These are phyloP conservation scores for Colletotrichum brevisporum DNA, from an alignment of 2,329 filamentous ascomycete genomes.

Conservation along the genomic window DNA sequence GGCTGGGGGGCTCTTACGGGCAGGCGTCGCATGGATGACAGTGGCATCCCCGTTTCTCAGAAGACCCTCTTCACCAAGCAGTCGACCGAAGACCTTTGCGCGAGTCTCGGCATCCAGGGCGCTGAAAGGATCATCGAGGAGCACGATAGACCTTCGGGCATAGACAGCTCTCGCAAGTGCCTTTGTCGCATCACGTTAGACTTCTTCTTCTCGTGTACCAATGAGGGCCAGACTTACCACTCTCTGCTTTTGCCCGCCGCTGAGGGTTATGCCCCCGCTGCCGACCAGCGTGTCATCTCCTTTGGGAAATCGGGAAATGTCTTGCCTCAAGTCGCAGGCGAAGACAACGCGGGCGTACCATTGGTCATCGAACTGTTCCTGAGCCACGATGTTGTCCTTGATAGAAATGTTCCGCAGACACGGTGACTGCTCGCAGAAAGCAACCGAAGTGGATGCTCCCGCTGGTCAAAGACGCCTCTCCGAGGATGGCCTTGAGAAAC, in stretches of 20 bases:
- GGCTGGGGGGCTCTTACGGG: not conserved
- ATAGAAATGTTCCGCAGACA: slow-evolving; percentile 44
- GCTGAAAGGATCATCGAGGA: slow-evolving; percentile 34
- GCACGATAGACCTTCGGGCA: not conserved
- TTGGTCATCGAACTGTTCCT: slow-evolving; percentile 42
- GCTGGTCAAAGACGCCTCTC: slow-evolving; percentile 28
- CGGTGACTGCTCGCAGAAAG: slow-evolving; percentile 42
- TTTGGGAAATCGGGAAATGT: slow-evolving; percentile 41
- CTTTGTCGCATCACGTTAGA: not conserved
- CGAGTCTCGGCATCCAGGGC: slow-evolving; percentile 32
- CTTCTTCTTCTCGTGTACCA: not conserved
- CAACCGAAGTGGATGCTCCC: slow-evolving; percentile 15
- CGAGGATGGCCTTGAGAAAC: slow-evolving; percentile 44
- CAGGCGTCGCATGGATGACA: slow-evolving; percentile 20
- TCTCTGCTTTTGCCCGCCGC: slow-evolving; percentile 45
- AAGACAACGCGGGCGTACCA: slow-evolving; percentile 50
- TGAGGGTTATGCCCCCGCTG: slow-evolving; percentile 41
- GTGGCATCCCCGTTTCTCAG: slow-evolving; percentile 42
- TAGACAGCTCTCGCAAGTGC: slow-evolving; percentile 33
- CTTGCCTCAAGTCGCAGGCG: slow-evolving; percentile 39
- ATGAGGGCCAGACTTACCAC: slow-evolving; percentile 31
- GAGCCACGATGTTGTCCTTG: slow-evolving; percentile 42
- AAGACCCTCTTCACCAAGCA: slow-evolving; percentile 41
- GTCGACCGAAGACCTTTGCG: slow-evolving; percentile 36
- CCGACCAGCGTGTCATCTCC: slow-evolving; percentile 34